phyloP scores from a whole-genome alignment of 2,329 filamentous ascomycete genomes.

The Aplosporella prunicola region DNA sequence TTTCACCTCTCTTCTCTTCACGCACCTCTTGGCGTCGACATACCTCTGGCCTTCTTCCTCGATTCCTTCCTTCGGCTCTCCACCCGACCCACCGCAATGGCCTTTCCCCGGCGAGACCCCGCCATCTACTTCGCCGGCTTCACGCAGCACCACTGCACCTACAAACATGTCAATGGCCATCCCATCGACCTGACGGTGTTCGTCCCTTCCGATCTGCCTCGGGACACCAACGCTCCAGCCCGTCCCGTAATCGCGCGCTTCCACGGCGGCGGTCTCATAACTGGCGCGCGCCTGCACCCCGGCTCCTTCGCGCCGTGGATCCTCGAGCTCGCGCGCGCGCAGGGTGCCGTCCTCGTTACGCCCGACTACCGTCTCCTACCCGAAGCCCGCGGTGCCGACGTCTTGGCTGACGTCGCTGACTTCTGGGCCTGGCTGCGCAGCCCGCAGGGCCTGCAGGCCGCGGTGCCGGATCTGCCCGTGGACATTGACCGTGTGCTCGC shows the following conservation, averaged over 20 bases:
- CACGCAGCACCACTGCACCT: constrained; percentile 29
- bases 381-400: constrained; percentile 37
- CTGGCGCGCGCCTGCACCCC: constrained; percentile 20
- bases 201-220: too few relatives aligned
- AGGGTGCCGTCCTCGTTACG: constrained; percentile 37
- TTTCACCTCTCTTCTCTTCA: too few relatives aligned
- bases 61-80: too few relatives aligned
- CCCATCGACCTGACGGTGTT: constrained; percentile 30
- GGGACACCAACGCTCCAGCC: constrained; percentile 20
- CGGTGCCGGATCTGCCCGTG: constrained; percentile 16
- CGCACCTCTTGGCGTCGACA: too few relatives aligned
- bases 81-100: too few relatives aligned
- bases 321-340: constrained; percentile 29
- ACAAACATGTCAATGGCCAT: constrained; percentile 33
- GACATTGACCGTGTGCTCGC: constrained; percentile 23
- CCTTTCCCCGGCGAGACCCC: too few relatives aligned
- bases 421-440: constrained; percentile 39
- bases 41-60: too few relatives aligned
- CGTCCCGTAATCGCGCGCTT: constrained; percentile 32
- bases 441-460: constrained; percentile 13
- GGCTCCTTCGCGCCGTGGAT: constrained; percentile 25
- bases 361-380: constrained; percentile 46
- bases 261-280: constrained; percentile 37
- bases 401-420: constrained; percentile 39
- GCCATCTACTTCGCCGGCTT: constrained; percentile 32